Base-by-base conservation (phyloP, 805 yeast genomes). In the Phaffomyces opuntiae region DNA sequence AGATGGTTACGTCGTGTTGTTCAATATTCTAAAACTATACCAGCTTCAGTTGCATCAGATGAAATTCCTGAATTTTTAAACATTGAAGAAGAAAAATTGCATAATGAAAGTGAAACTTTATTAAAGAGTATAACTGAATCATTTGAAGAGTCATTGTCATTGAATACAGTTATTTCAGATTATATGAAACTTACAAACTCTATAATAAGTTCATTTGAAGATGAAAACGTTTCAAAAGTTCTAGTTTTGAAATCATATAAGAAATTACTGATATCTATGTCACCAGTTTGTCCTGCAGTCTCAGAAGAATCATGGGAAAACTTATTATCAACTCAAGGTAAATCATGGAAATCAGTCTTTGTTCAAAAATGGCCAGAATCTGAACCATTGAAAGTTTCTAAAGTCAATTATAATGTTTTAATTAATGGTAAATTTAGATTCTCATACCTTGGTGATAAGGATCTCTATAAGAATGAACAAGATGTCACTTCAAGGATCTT, bases 161-260 rank as follows among this genome's bases (percentile, higher is more conserved):
- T 91, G 60, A 91, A 93, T 62, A 90, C 96, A 0, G 80, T 88
- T 2, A 77, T 93, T 24, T 87, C 97, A 0, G 95, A 89, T 59
- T 84, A 80, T 57, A 91, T 89, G 96, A 93, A 89, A 57, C 62
- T 82, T 42, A 83, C 95, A 11, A 77, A 80, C 54, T 53, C 69
- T 2, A 54, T 86, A 16, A 56, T 62, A 2, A 51, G 60, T 3
- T 72, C 75, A 0, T 38, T 69, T 4, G 71, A 72, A 34, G 57
- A 65, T 7, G 54, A 64, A 1, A 51, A 60, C 1, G 64, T 78
- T 9, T 61, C 66, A 37, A 50, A 61, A 0, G 66, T 64, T 0
- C 49, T 87, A n/a, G 54, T 77, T 11, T 51, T 75, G 47, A 72
- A 76, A 39, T 65, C 76, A 1, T 73, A 73, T 48, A 68, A 73